These are phyloP conservation scores for Pisolithus tinctorius DNA, from an alignment of 768 basidiomycete species.

Conservation along the genomic window DNA sequence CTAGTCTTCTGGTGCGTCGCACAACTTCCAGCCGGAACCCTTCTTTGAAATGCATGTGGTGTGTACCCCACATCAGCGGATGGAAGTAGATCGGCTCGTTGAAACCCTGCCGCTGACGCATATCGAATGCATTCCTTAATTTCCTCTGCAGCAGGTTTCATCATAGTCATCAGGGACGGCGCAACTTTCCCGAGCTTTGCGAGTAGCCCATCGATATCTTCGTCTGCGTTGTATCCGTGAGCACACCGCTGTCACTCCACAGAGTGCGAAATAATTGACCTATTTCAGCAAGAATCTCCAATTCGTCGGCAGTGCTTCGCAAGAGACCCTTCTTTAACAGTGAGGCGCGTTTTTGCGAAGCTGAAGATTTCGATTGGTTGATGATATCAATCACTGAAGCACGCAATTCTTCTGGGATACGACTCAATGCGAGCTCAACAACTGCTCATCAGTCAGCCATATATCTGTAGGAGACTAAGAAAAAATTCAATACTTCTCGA, in stretches of 20 bases:
- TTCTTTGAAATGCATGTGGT: conserved; percentile 59
- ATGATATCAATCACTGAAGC: conserved; percentile 57
- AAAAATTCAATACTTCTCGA: conserved; percentile 49
- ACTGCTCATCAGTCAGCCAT: conserved; percentile 37
- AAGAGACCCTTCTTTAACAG: conserved; percentile 65
- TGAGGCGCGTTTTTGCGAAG: conserved; percentile 61
- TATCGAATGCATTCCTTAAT: conserved; percentile 57
- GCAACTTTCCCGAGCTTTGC: conserved; percentile 54
- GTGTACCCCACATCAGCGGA: conserved; percentile 67
- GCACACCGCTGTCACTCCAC: not conserved
- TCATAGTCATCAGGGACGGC: conserved; percentile 40
- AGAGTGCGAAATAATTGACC: conserved; percentile 32
- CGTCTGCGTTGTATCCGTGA: conserved; percentile 33
- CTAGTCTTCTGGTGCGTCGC: conserved; percentile 54
- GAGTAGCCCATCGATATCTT: conserved; percentile 53
- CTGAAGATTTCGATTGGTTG: conserved; percentile 55
- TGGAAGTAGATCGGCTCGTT: conserved; percentile 56
- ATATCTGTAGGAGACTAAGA: not conserved
- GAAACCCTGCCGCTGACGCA: conserved; percentile 56
- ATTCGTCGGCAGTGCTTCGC: conserved; percentile 62
- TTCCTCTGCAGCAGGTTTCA: conserved; percentile 51
- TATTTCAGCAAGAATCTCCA: conserved; percentile 62
- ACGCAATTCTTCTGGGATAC: conserved; percentile 53
- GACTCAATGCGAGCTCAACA: conserved; percentile 53
- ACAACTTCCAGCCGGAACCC: conserved; percentile 75